Base-by-base conservation (phyloP, 495 filamentous ascomycete species). In the Hypoxylon subgilvum region DNA sequence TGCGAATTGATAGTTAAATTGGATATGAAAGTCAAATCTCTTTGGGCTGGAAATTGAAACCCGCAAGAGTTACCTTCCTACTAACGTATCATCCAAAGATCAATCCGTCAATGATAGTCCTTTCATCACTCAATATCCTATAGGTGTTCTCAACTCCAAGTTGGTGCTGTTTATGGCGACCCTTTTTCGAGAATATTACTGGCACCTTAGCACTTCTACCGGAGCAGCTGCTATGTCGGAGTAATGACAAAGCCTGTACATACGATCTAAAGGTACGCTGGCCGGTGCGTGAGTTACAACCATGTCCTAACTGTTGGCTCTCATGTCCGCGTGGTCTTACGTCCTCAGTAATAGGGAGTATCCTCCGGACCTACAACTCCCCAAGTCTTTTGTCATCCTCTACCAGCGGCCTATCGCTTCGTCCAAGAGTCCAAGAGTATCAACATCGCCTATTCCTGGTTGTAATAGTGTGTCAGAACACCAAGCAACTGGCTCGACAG, bases 401-500 rank as follows among this genome's bases (percentile, higher is more conserved):
- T 16, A 69, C 69, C 1, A 72, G 36, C 12, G 74, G 75, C 8
- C 42, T 57, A 32, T 78, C 69, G 0, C 80, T 77, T 71, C 73
- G 82, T 41, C 80, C 76, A 10, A 78, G 79, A 9, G 82, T 41
- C 80, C 76, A 10, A 78, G 79, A 9, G n/a, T 31, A 22, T 53
- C 40, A 19, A 83, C 69, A 65, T 81, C 73, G 19, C 52, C 28
- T 36, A 86, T 78, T 0, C 81, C 78, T 30, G 85, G 45, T 30
- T 55, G 44, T 52, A 65, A 57, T 9, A 76, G 63, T 1, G 73
- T 79, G 2, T 82, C 78, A 82, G 80, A 86, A 1, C 82, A 82
- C 81, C 80, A 85, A 7, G 77, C 81, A 18, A 86, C 70, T 0
- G 83, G 81, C 67, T 85, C 82, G n/a, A 81, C 82, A 52, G 84